These are phyloP conservation scores for Leptographium lundbergii DNA, from an alignment of 2,329 filamentous ascomycete genomes.

Conservation along the genomic window DNA sequence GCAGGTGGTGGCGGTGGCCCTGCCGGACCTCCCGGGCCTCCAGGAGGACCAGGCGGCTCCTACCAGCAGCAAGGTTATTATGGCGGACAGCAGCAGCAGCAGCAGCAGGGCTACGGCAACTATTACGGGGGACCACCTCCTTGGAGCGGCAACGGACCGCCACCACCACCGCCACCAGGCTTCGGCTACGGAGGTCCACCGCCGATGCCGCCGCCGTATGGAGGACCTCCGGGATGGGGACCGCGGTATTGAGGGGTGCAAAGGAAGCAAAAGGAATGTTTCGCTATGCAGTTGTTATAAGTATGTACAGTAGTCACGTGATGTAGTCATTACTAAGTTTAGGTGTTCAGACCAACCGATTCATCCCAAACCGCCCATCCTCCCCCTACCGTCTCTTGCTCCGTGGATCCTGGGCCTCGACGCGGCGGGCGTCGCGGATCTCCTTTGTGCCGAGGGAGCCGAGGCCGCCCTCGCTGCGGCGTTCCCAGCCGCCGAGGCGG, in stretches of 20 bases:
- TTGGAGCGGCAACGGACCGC: background rate
- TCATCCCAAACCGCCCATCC: too few species aligned
- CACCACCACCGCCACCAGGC: background rate
- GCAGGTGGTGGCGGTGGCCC: background rate
- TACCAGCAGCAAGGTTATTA: conserved; percentile 1
- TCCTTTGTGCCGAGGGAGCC: conserved; percentile 89
- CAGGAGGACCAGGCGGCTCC: too few species aligned
- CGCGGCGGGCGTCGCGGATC: conserved; percentile 68
- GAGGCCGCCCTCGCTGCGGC: conserved; percentile 68
- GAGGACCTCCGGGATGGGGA: conserved; percentile 1
- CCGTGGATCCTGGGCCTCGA: conserved; percentile 73
- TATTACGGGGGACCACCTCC: background rate
- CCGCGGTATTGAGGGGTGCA: background rate
- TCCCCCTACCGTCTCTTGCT: conserved; percentile 39
- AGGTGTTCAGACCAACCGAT: too few species aligned
- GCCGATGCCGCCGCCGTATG: background rate
- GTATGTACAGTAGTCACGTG: background rate
- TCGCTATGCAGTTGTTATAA: background rate
- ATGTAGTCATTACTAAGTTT: too few species aligned
- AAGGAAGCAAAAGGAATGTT: too few species aligned
- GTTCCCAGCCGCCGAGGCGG: conserved; percentile 56
- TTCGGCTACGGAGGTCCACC: background rate
- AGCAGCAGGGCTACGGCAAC: conserved; percentile 1
- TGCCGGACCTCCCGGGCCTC: too few species aligned
- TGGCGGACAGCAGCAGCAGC: background rate